Conservation (phyloP, 176 grass and related monocot species). For the Eleusine indica region DNA sequence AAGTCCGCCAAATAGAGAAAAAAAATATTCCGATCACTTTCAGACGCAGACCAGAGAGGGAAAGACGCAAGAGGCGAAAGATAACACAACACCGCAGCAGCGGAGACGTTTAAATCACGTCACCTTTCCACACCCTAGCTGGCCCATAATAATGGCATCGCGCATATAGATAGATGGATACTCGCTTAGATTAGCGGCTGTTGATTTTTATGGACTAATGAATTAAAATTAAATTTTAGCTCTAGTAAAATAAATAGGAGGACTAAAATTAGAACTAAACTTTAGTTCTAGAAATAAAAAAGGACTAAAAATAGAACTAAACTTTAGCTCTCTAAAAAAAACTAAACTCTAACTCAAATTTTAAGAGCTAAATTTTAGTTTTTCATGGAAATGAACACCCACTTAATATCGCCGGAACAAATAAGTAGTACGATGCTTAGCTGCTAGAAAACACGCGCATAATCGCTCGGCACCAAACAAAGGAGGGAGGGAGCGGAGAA, state of each 20-base stretch:
- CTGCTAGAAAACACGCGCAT: constrained; percentile 20
- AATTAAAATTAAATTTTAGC: too few species aligned
- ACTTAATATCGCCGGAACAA: not conserved
- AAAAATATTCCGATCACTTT: constrained; percentile 26
- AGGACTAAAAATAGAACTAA: too few species aligned
- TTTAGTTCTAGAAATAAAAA: too few species aligned
- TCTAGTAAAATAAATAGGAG: too few species aligned
- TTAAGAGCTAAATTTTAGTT: too few species aligned
- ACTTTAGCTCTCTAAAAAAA: too few species aligned
- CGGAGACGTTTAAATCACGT: constrained; percentile 55
- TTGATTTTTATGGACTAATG: too few species aligned
- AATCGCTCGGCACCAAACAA: not conserved
- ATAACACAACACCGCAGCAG: not conserved
- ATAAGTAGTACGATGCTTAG: not conserved
- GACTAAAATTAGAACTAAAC: too few species aligned
- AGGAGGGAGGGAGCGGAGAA: not conserved
- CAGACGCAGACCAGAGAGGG: not conserved
- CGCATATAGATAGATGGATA: not conserved
- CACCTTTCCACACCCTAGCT: constrained; percentile 34
- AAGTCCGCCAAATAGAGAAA: not conserved
- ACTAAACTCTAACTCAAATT: too few species aligned
- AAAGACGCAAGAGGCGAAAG: not conserved
- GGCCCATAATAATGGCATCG: not conserved
- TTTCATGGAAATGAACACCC: too few species aligned
- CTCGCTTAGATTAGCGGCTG: not conserved